Evolutionary conservation across 2,329 filamentous ascomycete species (phyloP).

Genomic region (Xylariaceae sp.): DNA sequence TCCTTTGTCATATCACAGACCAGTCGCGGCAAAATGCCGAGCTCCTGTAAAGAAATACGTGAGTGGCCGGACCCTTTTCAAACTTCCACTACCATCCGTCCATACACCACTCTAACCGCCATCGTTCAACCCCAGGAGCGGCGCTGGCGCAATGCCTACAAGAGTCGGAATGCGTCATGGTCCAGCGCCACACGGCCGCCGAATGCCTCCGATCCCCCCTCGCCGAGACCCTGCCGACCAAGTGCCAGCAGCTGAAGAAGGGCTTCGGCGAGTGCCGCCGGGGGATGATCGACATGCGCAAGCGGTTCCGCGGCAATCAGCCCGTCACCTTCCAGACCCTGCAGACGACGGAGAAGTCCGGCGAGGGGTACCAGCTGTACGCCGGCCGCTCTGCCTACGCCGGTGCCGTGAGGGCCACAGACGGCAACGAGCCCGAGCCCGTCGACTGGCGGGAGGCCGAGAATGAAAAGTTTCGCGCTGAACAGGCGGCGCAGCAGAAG

Average conservation of each 20-base stretch:
- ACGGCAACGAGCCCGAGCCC: conserved; percentile 59
- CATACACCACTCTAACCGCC: background rate
- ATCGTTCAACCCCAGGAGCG: conserved; percentile 54
- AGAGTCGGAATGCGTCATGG: conserved; percentile 92
- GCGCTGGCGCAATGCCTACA: conserved; percentile 93
- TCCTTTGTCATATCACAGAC: background rate
- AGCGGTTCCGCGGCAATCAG: conserved; percentile 91
- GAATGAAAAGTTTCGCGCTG: conserved; percentile 53
- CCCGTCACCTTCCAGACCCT: conserved; percentile 64
- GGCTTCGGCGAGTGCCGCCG: conserved; percentile 93
- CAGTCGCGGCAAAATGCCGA: conserved; percentile 65
- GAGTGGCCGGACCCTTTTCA: conserved; percentile 34
- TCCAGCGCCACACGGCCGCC: conserved; percentile 76
- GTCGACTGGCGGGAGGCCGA: conserved; percentile 60
- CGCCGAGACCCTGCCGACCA: conserved; percentile 71
- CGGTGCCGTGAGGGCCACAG: conserved; percentile 58
- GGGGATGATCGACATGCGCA: conserved; percentile 97
- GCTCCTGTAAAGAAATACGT: conserved; percentile 96
- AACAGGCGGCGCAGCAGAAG: conserved; percentile 23
- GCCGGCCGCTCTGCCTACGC: conserved; percentile 68
- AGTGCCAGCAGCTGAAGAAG: conserved; percentile 89
- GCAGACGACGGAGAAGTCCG: conserved; percentile 54
- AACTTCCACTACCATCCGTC: background rate
- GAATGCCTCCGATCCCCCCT: conserved; percentile 86
- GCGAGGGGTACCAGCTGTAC: conserved; percentile 66